These are phyloP conservation scores for Cystofilobasidium ferigula DNA, from an alignment of 768 basidiomycete species.

Conservation along the genomic window DNA sequence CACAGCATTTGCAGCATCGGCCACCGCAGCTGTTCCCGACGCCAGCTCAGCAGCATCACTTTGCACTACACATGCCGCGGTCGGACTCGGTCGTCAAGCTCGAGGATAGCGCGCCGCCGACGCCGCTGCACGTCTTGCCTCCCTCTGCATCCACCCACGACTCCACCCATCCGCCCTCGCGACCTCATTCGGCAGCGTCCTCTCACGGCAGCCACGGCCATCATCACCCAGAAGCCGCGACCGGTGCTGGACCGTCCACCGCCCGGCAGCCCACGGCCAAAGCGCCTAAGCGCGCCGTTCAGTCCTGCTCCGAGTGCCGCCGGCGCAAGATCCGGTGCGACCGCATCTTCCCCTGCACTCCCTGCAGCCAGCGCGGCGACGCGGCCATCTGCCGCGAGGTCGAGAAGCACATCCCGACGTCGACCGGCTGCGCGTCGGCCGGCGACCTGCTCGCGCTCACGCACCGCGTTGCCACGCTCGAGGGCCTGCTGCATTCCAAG, in stretches of 20 bases:
- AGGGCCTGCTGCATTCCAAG: conserved; percentile 6
- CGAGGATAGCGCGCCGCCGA: background rate
- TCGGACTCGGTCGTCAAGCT: background rate
- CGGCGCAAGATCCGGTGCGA: conserved; percentile 10
- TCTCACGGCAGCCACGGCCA: background rate
- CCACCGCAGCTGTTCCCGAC: background rate
- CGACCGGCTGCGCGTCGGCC: conserved; percentile 16
- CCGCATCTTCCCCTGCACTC: conserved; percentile 12
- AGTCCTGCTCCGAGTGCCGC: conserved; percentile 23
- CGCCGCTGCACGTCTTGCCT: background rate
- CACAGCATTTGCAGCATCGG: background rate
- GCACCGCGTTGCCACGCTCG: conserved; percentile 18
- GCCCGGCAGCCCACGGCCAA: background rate
- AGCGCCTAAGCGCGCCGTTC: conserved; percentile 19
- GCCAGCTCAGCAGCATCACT: background rate
- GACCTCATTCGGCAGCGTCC: background rate
- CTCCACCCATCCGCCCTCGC: background rate
- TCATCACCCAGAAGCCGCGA: background rate
- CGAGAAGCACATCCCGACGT: conserved; percentile 9
- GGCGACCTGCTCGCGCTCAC: conserved; percentile 19
- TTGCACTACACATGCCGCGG: background rate
- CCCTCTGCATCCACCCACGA: background rate
- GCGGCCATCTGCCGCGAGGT: conserved; percentile 19
- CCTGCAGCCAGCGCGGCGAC: conserved; percentile 9
- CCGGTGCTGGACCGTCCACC: no score